Percentiles rank a stretch among this genome's conserved stretches.
These are phyloP conservation scores for Coccinonectria pachysandricola DNA, from an alignment of 2,329 filamentous ascomycete species.

Conservation along the genomic window DNA sequence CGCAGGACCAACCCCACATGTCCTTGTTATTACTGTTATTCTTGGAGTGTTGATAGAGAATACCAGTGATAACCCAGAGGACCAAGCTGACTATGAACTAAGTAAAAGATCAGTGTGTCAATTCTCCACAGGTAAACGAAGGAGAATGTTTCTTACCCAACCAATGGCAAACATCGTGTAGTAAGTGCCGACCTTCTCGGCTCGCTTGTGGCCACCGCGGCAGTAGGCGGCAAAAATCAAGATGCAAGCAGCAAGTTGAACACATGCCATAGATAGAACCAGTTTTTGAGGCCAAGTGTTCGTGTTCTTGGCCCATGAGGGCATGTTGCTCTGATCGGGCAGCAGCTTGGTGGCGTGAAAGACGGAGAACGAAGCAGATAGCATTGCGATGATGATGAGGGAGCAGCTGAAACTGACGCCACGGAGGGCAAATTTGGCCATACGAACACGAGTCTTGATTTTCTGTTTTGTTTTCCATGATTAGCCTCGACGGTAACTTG, in stretches of 20 bases:
- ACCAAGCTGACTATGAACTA: slow-evolving; percentile 80
- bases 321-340: slow-evolving; percentile 66
- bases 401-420: slow-evolving; percentile 96
- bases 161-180: slow-evolving; percentile 89
- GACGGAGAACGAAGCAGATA: slow-evolving; percentile 79
- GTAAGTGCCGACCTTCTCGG: slow-evolving; percentile 89
- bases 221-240: slow-evolving; percentile 78
- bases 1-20: slow-evolving; percentile 97
- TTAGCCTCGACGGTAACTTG: too few relatives aligned
- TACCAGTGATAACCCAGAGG: slow-evolving; percentile 85
- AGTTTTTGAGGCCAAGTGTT: slow-evolving; percentile 83
- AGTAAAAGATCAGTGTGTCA: slow-evolving; percentile 3
- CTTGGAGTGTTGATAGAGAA: slow-evolving; percentile 69
- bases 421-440: slow-evolving; percentile 92
- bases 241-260: slow-evolving; percentile 73
- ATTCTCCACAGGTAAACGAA: not conserved
- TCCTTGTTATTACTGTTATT: slow-evolving; percentile 65
- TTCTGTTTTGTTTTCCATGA: slow-evolving; percentile 53
- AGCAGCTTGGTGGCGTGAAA: slow-evolving; percentile 80
- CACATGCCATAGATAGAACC: slow-evolving; percentile 64
- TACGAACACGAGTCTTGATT: slow-evolving; percentile 80
- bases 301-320: slow-evolving; percentile 73
- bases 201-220: slow-evolving; percentile 75
- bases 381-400: slow-evolving; percentile 84
- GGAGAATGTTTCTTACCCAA: slow-evolving; percentile 38